Evolutionary conservation across 257 asterid genomes (phyloP).

Genomic region (Nicotiana otophora): DNA sequence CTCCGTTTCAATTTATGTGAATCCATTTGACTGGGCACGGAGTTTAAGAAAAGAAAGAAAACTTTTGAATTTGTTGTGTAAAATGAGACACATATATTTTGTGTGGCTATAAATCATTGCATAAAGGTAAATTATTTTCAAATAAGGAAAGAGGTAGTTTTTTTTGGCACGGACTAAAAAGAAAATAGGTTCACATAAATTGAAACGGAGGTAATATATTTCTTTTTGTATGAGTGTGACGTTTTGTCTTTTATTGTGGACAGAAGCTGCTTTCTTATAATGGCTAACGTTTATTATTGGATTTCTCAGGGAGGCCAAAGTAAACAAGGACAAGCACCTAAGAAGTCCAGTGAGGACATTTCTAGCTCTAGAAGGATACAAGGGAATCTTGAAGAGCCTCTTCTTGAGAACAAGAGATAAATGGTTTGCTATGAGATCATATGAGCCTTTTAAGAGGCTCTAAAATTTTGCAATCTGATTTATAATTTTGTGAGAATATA

Average conservation of each 20-base stretch:
- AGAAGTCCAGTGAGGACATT: constrained; percentile 37
- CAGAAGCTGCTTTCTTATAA: neutral
- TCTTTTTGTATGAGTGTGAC: neutral
- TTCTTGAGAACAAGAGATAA: constrained; percentile 24
- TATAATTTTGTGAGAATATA: neutral
- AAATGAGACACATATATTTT: too few relatives aligned
- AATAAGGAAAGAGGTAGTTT: too few relatives aligned
- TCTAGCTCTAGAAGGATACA: constrained; percentile 16
- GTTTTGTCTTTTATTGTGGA: neutral
- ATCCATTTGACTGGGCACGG: too few relatives aligned
- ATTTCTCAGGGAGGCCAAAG: constrained; percentile 51
- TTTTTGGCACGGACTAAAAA: too few relatives aligned
- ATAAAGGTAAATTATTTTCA: too few relatives aligned
- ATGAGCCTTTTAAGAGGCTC: neutral
- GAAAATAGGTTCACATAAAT: too few relatives aligned
- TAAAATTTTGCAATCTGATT: neutral
- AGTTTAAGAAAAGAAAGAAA: too few relatives aligned
- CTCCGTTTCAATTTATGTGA: too few relatives aligned
- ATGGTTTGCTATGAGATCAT: neutral
- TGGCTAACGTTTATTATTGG: neutral
- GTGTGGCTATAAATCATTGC: too few relatives aligned
- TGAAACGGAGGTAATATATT: too few relatives aligned
- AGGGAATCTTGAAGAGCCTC: constrained; percentile 29
- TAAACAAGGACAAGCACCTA: constrained; percentile 42
- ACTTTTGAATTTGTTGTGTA: too few relatives aligned